A percentile compares a stretch with the other conserved stretches of the same genome.
Conservation (phyloP, 2,329 filamentous ascomycete genomes). For the Xylaria sp. region DNA sequence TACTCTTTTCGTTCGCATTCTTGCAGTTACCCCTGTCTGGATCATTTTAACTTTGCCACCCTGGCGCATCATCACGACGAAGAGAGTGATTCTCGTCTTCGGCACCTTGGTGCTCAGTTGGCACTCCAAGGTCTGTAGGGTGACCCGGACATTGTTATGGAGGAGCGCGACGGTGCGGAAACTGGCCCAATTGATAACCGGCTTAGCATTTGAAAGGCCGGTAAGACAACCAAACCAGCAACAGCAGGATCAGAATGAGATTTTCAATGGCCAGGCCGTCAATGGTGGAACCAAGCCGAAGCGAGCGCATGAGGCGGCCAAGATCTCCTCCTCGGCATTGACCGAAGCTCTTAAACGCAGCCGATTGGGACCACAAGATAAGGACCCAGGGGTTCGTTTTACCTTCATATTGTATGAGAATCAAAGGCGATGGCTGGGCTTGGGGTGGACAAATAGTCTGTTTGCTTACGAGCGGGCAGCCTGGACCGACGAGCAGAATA, state of each 20-base stretch:
- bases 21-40: conserved; percentile 91
- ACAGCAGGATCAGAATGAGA: conserved; percentile 46
- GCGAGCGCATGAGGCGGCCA: conserved; percentile 52
- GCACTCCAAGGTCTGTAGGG: conserved; percentile 88
- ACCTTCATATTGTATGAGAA: conserved; percentile 98
- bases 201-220: conserved; percentile 76
- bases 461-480: conserved; percentile 89
- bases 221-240: conserved; percentile 48
- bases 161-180: conserved; percentile 80
- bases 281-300: conserved; percentile 43
- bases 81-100: conserved; percentile 83
- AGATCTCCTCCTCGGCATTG: conserved; percentile 49
- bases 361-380: conserved; percentile 63
- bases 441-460: conserved; percentile 93
- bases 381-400: conserved; percentile 86
- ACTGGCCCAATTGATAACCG: conserved; percentile 78
- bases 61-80: conserved; percentile 85
- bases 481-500: conserved; percentile 97
- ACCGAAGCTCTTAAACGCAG: conserved; percentile 52
- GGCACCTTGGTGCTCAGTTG: conserved; percentile 90
- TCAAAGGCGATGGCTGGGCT: conserved; percentile 91
- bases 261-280: conserved; percentile 37
- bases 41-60: conserved; percentile 84
- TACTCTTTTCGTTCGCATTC: conserved; percentile 86
- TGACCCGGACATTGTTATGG: conserved; percentile 90